phyloP scores from a whole-genome alignment of 805 yeast species.

The Candida alai region DNA sequence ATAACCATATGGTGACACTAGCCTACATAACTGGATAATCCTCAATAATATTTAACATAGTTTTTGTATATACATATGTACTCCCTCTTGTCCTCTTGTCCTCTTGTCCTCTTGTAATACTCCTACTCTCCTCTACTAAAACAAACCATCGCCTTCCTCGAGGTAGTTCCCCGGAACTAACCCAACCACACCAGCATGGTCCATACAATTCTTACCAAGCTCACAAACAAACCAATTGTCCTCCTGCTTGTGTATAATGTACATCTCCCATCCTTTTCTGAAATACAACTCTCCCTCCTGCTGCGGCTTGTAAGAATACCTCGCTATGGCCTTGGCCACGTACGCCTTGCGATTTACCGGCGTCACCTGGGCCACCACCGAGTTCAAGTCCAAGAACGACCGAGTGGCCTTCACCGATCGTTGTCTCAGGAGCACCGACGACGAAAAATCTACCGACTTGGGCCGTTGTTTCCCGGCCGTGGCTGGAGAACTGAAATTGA shows the following conservation, averaged over 20 bases:
- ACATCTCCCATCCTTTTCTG: slow-evolving; percentile 40
- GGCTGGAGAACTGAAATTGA: slow-evolving; percentile 14
- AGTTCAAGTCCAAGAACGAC: slow-evolving; percentile 29
- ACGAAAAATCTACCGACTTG: slow-evolving; percentile 19
- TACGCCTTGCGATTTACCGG: slow-evolving; percentile 30
- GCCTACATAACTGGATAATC: too few species aligned
- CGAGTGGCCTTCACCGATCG: slow-evolving; percentile 27
- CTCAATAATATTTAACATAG: too few species aligned
- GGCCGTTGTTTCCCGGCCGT: slow-evolving; percentile 13
- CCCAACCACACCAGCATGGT: slow-evolving; percentile 32
- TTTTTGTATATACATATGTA: too few species aligned
- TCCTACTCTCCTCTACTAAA: too few species aligned
- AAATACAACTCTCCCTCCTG: slow-evolving; percentile 39
- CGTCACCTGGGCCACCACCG: slow-evolving; percentile 24
- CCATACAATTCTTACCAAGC: slow-evolving; percentile 28
- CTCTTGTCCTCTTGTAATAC: too few species aligned
- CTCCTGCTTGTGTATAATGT: slow-evolving; percentile 39
- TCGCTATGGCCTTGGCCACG: slow-evolving; percentile 34
- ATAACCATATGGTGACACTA: too few species aligned
- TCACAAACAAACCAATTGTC: slow-evolving; percentile 45
- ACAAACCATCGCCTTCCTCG: slow-evolving; percentile 26
- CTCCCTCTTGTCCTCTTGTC: too few species aligned
- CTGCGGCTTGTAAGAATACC: slow-evolving; percentile 38
- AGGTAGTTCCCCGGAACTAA: slow-evolving; percentile 43
- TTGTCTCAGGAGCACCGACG: slow-evolving; percentile 25